Percentiles rank a stretch among this genome's conserved stretches.
phyloP scores from a whole-genome alignment of 805 yeast species.

The Schizosaccharomyces osmophilus region DNA sequence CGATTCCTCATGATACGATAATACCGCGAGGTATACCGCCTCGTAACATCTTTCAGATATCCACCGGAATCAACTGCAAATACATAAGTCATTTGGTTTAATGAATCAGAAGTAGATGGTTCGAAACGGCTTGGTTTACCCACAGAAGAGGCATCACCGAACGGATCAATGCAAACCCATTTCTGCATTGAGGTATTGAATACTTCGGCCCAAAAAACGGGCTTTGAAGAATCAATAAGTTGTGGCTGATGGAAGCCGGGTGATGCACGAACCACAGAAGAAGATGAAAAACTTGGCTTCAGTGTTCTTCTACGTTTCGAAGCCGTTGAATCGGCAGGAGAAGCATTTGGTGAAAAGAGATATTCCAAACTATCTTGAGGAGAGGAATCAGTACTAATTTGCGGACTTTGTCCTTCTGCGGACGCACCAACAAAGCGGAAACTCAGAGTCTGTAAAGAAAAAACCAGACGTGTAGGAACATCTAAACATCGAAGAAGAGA shows the following conservation, averaged over 20 bases:
- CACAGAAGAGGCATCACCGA: conserved; percentile 9
- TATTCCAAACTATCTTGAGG: not conserved
- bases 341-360: not conserved
- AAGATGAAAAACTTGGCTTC: not conserved
- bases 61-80: conserved; percentile 47
- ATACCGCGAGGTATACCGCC: conserved; percentile 40
- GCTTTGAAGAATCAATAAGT: conserved; percentile 19
- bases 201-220: conserved; percentile 82
- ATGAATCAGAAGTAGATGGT: conserved; percentile 28
- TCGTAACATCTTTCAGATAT: conserved; percentile 55
- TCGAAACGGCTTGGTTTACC: conserved; percentile 39
- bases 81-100: conserved; percentile 34
- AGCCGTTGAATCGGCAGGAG: not conserved
- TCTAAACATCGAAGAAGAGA: conserved; percentile 46
- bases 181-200: conserved; percentile 51
- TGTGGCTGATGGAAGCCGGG: not conserved
- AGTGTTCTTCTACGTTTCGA: not conserved
- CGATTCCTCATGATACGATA: not conserved
- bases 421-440: conserved; percentile 42
- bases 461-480: conserved; percentile 47
- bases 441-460: conserved; percentile 48
- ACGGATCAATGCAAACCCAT: conserved; percentile 78
- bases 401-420: not conserved
- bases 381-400: not conserved
- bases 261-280: not conserved